Evolutionary conservation across 306 rosid species (phyloP), one percentile per base, ranked within the genome.

Genomic region (Malus orientalis): DNA sequence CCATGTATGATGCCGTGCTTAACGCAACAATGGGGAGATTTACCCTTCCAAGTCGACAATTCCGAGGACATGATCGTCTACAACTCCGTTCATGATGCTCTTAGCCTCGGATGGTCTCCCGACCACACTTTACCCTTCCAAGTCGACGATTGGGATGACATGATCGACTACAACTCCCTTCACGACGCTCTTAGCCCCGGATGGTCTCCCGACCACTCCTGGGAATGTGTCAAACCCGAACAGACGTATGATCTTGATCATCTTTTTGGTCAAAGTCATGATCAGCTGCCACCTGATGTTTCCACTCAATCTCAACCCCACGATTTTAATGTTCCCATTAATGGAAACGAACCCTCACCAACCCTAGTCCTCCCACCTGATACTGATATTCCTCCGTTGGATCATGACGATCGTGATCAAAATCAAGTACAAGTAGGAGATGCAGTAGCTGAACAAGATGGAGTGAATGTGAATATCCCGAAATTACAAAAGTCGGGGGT

Each of bases 31-130:
- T 88, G 90, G 90, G 86, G 76, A 38, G 87, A 81, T 77, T 74
- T 88, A 78, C 87, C 92, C 13, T 88, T 88, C 59, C 23, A 51
- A 47, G 69, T 86, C 15, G 71, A 86, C 83, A 90, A 88, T 62
- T 60, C 83, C 2, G 78, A 86, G 20, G 93, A 88, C 76, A 86
- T 86, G 90, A 75, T 84, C 63, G 72, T 81, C 79, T 84, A 80
- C 84, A 76, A 74, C 72, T 85, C 86, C 74, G 82, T 86, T 33
- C 12, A 15, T 47, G 84, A 75, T 69, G 89, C 90, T 76, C 67
- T 84, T 18, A 59, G 30, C 44, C 80, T 72, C 5, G 86, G 88
- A 18, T 87, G 85, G 82, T 86, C 89, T n/a, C 84, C 87, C 10
- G 44, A 64, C 36, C 44, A 16, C 44, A 64, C 32, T 77, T 74